Conservation (phyloP, 2,329 filamentous ascomycete species). For the Chaetothyriales sp. region DNA sequence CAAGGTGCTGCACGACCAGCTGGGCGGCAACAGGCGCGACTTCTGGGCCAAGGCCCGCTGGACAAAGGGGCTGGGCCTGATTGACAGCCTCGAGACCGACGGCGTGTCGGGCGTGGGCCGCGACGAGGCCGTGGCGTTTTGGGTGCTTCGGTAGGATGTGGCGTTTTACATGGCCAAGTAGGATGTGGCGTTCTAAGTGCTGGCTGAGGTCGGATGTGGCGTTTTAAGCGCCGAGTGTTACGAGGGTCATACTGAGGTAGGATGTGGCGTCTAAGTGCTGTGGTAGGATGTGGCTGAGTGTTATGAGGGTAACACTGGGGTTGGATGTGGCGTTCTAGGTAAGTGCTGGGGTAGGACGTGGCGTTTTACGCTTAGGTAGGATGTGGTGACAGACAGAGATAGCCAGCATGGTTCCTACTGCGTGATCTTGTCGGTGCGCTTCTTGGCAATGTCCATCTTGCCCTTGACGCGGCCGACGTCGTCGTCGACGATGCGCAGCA, state of each 20-base stretch:
- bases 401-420: background rate
- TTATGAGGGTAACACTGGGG: no score
- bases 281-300: no score
- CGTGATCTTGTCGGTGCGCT: slow-evolving; percentile 31
- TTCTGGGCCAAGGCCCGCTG: slow-evolving; percentile 66
- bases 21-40: slow-evolving; percentile 65
- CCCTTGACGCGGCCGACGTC: slow-evolving; percentile 39
- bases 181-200: background rate
- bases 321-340: no score
- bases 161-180: no score
- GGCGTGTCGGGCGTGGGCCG: background rate
- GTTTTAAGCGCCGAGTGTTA: no score
- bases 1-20: slow-evolving; percentile 51
- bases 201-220: background rate
- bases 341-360: no score
- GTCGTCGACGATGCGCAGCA: slow-evolving; percentile 45
- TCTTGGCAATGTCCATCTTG: slow-evolving; percentile 36
- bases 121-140: background rate
- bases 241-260: no score
- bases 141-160: background rate
- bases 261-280: no score
- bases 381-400: background rate
- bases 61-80: slow-evolving; percentile 52
- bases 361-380: no score
- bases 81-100: slow-evolving; percentile 25